Base-by-base conservation (phyloP, 345 rosid genomes). In the Hibiscus syriacus region DNA sequence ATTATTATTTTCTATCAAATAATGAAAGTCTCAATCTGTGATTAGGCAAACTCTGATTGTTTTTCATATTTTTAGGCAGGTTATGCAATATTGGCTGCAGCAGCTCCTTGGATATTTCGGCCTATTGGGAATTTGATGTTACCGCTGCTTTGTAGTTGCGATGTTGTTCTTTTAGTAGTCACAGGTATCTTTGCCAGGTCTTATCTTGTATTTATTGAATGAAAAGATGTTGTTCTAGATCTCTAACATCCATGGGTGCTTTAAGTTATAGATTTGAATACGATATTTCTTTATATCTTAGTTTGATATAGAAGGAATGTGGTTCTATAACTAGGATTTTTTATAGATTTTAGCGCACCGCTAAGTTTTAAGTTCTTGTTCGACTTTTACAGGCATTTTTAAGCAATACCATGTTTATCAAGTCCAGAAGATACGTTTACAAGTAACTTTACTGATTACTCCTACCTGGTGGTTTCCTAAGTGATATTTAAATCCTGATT, bases 401-500 rank as follows among this genome's bases (percentile, higher is more conserved):
- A 96, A 90, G 58, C 98, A 92, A 62, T 92, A 90, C 74, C 80
- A 90, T 50, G 98, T 92, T 73, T 83, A 80, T 74, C 97, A 92
- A 81, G 98, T 92, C 74, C 92, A 85, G 76, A 90, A 90, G 81
- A 88, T 92, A 75, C 90, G 97, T 16, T 79, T 92, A 41, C 97
- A 92, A 90, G 98, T 92, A 76, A 67, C 23, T 50, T 50, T 52
- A 14, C 43, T n/a, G 17, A 52, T 43, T 14, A 11, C 25, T 70
- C 56, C 50, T 32, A 17, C 25, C 65, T 38, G n/a, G 65, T 4
- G 1, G 49, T 57, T 70, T 32, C 53, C 16, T 43, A 7, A 23
- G 10, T 69, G 34, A 25, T 23, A 69, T 43, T 53, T 50, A 20
- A 8, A 50, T 50, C 36, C 36, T 58, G 49, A 32, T 70, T 45